Evolutionary conservation across 495 filamentous ascomycete species (phyloP), one percentile per base, ranked within the genome.

Genomic region (Lasiosphaeria hispida): DNA sequence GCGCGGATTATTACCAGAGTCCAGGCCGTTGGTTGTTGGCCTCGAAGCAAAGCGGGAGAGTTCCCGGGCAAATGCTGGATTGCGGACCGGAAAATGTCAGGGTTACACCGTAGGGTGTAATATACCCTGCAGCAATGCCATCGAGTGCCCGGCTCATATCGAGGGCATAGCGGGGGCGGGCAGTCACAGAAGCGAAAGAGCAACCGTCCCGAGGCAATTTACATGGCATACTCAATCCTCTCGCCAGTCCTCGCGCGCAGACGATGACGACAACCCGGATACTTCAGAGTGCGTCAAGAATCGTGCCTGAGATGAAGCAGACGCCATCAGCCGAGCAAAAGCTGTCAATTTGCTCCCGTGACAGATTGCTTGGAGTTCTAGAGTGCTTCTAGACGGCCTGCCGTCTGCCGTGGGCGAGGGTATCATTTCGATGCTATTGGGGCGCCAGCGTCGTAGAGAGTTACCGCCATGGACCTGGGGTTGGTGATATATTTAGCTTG

Each of bases 1-100:
- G 23, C 23, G 23, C 23, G 23, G 39, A 4, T 7, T 11, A 41
- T 15, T 41, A 4, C 34, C 14, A 48, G 33, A 56, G 35, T 10
- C 43, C 7, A 38, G 15, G 17, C 37, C 15, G 19, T 13, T 18
- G 39, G 18, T 0, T 33, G n/a, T 7, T 8, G 7, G 9, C 36
- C 35, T n/a, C 18, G 23, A 50, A 10, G 30, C 30, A 37, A 15
- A 36, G 44, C 55, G 55, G 55, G 47, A 57, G 14, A 57, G 49
- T 19, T 48, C 49, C 45, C 44, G 33, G 10, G 36, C 36, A 49
- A 57, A 44, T 47, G 41, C 51, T 39, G 33, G 38, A 34, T 10
- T 55, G 43, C 41, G 40, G 53, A 45, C 53, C 23, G 53, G 53
- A 55, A 55, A 47, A 55, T 36, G 19, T 41, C 53, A 55, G 41